Evolutionary conservation across 352 stramenopile genomes (phyloP).

Genomic region (Aphanomyces invadans): DNA sequence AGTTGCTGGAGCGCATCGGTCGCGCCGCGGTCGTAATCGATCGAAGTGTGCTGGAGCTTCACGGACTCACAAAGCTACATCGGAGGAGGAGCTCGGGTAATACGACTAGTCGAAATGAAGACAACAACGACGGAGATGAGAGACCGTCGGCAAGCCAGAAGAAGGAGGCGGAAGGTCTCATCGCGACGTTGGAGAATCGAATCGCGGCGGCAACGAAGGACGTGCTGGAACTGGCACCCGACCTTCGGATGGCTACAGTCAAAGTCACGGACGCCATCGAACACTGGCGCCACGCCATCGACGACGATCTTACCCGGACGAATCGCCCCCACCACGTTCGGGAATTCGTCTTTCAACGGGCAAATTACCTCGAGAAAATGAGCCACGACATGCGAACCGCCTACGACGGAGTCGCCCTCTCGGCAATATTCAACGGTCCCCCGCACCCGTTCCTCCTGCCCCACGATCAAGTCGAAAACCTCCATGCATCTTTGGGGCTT

Average conservation of each 20-base stretch:
- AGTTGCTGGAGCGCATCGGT: background rate
- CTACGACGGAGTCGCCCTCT: conserved; percentile 7
- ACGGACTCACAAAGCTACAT: background rate
- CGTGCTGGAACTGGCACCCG: background rate
- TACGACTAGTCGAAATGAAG: background rate
- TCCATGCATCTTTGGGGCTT: background rate
- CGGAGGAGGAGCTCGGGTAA: background rate
- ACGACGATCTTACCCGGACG: background rate
- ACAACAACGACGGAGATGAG: background rate
- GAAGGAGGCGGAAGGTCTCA: background rate
- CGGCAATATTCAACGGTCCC: background rate
- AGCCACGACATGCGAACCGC: background rate
- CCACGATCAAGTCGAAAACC: background rate
- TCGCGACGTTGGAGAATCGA: background rate
- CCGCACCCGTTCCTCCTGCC: conserved; percentile 10
- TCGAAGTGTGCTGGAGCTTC: background rate
- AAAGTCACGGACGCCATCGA: conserved; percentile 1
- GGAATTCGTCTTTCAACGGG: background rate
- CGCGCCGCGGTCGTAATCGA: background rate
- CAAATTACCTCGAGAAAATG: conserved; percentile 17
- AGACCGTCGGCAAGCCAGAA: background rate
- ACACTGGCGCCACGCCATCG: background rate
- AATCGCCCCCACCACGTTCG: background rate
- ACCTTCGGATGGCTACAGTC: background rate
- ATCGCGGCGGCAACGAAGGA: background rate